Percentiles rank a stretch among this genome's conserved stretches.
phyloP scores from a whole-genome alignment of 345 rosid genomes.

The Garcia nutans region DNA sequence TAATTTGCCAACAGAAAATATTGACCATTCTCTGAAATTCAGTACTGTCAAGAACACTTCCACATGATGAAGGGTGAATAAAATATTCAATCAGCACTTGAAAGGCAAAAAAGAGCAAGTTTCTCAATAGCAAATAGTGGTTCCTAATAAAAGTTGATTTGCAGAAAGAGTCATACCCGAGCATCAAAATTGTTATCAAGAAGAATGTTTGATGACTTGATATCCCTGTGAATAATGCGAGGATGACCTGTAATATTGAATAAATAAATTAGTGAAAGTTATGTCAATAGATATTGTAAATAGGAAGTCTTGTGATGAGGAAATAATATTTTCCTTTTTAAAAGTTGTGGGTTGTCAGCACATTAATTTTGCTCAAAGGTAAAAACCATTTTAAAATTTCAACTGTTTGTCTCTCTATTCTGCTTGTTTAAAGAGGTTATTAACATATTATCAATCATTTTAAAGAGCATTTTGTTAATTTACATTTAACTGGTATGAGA shows the following conservation, averaged over 20 bases:
- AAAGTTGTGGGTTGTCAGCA: neutral
- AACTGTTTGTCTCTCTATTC: neutral
- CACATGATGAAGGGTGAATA: conserved; percentile 1
- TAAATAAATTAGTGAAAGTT: neutral
- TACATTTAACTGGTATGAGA: conserved; percentile 3
- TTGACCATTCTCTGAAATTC: neutral
- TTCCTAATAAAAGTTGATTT: conserved; percentile 8
- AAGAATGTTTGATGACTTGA: conserved; percentile 94
- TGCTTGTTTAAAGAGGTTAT: conserved; percentile 7
- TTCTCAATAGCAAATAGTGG: conserved; percentile 5
- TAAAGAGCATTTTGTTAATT: neutral
- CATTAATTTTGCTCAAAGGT: neutral
- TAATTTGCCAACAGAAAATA: neutral
- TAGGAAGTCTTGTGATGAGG: neutral
- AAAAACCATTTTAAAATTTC: neutral
- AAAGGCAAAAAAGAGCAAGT: conserved; percentile 4
- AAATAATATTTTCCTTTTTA: neutral
- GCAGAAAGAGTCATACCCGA: conserved; percentile 50
- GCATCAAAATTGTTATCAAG: conserved; percentile 87
- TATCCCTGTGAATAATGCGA: conserved; percentile 95
- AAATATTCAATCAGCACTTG: conserved; percentile 8
- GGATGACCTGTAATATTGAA: conserved; percentile 74
- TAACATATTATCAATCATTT: neutral
- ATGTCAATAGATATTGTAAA: conserved; percentile 6
- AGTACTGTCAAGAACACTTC: neutral